Base-by-base conservation (phyloP, 129 eudicot species). In the Mikania micrantha region DNA sequence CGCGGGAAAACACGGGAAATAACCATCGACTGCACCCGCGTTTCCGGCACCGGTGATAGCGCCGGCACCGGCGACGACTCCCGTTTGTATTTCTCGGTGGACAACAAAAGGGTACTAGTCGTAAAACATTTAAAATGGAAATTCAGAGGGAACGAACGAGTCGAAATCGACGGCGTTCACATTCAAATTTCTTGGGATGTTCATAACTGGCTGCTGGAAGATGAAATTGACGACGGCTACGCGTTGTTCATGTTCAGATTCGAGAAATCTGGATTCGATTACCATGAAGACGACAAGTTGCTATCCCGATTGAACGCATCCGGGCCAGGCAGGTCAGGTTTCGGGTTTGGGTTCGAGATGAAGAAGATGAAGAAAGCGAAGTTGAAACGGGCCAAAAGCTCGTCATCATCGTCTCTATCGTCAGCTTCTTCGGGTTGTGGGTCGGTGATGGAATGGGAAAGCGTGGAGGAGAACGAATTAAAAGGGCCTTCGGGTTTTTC, bases 401-500 rank as follows among this genome's bases (percentile, higher is more conserved):
- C 90, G 54, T 77, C 94, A 5, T 81, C 85, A 2, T 76, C 83
- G 7, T 86, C 90, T 0, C 24, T 81, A 27, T 86, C 94, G 9
- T 86, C 95, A 11, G 82, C 88, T 16, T 74, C 87, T 0, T 82
- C 89, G 0, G 79, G 86, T 0, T 82, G 96, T 15, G 84, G 90
- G 12, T 90, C 97, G 25, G 95, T 90, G 19, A 81, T 86, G 90
- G 95, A 90, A 20, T 90, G 97, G 97, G 97, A 79, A 8, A 86
- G 94, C 21, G 78, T 81, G 13, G 95, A 86, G 57, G 97, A 90
- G 72, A 84, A 80, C 73, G 88, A 86, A 36, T 36, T 86, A 4
- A 86, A 84, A 68, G 85, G 80, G 2, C 88, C 87, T 24, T 66
- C 83, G 16, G 97, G 91, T 0, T 90, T 90, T 65, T 90, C 97